These are phyloP conservation scores for Trifolium repens DNA, from an alignment of 306 rosid genomes.

Conservation along the genomic window DNA sequence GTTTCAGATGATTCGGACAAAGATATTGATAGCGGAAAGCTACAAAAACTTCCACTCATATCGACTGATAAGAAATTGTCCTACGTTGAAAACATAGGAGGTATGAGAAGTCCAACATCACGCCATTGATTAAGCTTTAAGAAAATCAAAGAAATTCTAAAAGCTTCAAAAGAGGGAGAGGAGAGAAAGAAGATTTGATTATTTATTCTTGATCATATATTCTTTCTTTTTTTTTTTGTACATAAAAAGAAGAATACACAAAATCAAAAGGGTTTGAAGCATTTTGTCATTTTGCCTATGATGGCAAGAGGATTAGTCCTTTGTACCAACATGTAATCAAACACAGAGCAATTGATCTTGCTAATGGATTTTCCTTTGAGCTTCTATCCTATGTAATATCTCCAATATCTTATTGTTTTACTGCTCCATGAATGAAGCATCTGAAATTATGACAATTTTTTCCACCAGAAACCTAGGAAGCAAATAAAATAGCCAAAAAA, in stretches of 20 bases:
- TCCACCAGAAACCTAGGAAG: not conserved
- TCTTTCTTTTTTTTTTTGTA: constrained; percentile 54
- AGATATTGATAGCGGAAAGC: constrained; percentile 53
- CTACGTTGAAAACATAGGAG: constrained; percentile 80
- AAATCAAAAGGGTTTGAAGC: constrained; percentile 45
- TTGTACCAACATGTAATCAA: not conserved
- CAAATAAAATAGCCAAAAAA: not conserved
- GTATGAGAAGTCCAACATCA: constrained; percentile 82
- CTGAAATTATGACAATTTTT: not conserved
- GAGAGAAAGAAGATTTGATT: constrained; percentile 39
- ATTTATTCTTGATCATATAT: constrained; percentile 49
- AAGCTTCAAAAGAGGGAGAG: constrained; percentile 37
- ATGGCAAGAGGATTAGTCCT: not conserved
- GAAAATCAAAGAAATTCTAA: not conserved
- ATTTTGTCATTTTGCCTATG: constrained; percentile 37
- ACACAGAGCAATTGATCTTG: not conserved
- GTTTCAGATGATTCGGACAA: constrained; percentile 47
- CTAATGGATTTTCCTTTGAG: constrained; percentile 2
- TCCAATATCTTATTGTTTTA: constrained; percentile 8
- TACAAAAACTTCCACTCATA: constrained; percentile 53
- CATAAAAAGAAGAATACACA: constrained; percentile 52
- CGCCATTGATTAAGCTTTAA: constrained; percentile 59
- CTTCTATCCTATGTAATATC: not conserved
- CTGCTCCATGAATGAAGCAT: not conserved
- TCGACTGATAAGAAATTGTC: constrained; percentile 64